Conservation (phyloP, 169 alveolate species). For the Perkinsus olseni region DNA sequence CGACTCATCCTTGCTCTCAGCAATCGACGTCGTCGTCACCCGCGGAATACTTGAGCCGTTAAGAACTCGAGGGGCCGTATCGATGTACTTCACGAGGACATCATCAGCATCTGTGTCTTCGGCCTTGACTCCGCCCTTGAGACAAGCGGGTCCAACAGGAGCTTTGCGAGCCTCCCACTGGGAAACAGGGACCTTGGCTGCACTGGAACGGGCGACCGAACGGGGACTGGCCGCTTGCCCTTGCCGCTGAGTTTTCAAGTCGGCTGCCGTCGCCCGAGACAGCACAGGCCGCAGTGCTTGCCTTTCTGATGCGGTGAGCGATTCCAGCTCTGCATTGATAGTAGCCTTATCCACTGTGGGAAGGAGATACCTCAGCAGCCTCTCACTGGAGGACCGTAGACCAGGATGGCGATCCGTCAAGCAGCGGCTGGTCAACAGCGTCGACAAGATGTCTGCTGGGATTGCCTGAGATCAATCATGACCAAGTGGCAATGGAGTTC, state of each 20-base stretch:
- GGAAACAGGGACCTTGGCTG: too few relatives aligned
- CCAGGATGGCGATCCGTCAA: background rate
- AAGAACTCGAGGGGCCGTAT: too few relatives aligned
- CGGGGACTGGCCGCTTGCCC: too few relatives aligned
- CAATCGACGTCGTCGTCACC: too few relatives aligned
- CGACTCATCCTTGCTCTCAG: background rate
- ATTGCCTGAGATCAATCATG: background rate
- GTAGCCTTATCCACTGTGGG: background rate
- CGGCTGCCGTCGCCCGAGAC: background rate
- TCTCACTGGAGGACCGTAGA: background rate
- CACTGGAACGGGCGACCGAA: too few relatives aligned
- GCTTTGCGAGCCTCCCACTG: too few relatives aligned
- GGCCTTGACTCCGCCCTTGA: too few relatives aligned
- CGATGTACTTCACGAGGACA: too few relatives aligned
- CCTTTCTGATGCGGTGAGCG: background rate
- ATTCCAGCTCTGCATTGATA: background rate
- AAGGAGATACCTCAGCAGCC: background rate
- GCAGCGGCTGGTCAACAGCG: background rate
- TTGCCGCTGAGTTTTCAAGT: background rate
- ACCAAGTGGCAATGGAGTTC: too few relatives aligned
- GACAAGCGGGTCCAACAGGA: too few relatives aligned
- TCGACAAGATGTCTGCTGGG: background rate
- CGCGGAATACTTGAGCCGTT: too few relatives aligned
- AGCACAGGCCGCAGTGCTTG: background rate
- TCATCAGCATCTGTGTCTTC: too few relatives aligned